These are phyloP conservation scores for Solidago caesia DNA, from an alignment of 129 eudicot species.

Conservation along the genomic window DNA sequence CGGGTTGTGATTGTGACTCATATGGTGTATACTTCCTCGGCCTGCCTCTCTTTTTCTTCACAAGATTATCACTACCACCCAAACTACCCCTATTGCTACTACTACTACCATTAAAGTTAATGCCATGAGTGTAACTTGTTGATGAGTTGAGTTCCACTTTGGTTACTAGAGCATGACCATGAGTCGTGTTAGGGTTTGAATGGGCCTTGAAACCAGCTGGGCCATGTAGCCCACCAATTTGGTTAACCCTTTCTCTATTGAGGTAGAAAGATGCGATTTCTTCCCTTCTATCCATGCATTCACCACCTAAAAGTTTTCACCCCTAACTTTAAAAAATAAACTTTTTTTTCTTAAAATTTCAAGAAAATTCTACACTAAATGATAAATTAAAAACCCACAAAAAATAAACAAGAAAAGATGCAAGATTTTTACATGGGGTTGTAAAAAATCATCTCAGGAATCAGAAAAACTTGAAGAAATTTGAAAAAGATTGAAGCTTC, in stretches of 20 bases:
- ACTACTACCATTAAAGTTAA: not conserved
- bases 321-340: not conserved
- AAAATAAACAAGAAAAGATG: not conserved
- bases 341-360: not conserved
- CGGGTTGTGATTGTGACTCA: slow-evolving; percentile 33
- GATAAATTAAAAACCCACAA: slow-evolving; percentile 20
- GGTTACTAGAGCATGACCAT: slow-evolving; percentile 46
- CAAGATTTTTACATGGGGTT: slow-evolving; percentile 42
- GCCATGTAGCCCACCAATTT: slow-evolving; percentile 33
- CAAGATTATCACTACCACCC: slow-evolving; percentile 34
- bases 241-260: slow-evolving; percentile 50
- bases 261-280: slow-evolving; percentile 66
- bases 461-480: slow-evolving; percentile 10
- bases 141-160: slow-evolving; percentile 46
- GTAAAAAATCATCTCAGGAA: slow-evolving; percentile 11
- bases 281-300: slow-evolving; percentile 90
- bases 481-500: slow-evolving; percentile 21
- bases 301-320: slow-evolving; percentile 29
- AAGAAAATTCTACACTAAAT: slow-evolving; percentile 24
- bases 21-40: slow-evolving; percentile 74
- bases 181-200: slow-evolving; percentile 46
- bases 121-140: slow-evolving; percentile 35
- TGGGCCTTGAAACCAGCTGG: slow-evolving; percentile 41
- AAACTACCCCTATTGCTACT: slow-evolving; percentile 22
- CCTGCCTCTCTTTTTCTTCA: slow-evolving; percentile 89